phyloP scores from a whole-genome alignment of 1,284 basidiomycete species.

The Trichosporon inkin region DNA sequence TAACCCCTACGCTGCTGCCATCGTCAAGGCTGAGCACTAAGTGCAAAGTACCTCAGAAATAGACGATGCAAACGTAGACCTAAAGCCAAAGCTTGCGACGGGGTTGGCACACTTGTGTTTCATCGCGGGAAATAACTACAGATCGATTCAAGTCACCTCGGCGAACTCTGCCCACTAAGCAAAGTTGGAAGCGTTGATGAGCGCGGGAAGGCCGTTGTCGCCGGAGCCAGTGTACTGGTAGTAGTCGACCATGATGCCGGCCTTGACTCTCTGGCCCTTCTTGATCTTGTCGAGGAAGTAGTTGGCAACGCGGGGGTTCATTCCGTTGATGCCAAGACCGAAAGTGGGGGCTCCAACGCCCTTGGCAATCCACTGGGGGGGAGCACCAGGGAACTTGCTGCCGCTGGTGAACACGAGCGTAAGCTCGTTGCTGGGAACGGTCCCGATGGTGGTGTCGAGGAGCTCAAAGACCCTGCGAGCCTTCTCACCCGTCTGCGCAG shows the following conservation, averaged over 20 bases:
- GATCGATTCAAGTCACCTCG: not conserved
- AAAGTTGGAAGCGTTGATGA: slow-evolving; percentile 19
- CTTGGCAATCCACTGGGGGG: slow-evolving; percentile 67
- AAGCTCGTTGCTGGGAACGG: slow-evolving; percentile 49
- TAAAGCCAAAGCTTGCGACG: not conserved
- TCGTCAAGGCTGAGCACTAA: slow-evolving; percentile 24
- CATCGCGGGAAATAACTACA: not conserved
- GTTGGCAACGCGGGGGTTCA: slow-evolving; percentile 65
- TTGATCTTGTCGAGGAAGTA: slow-evolving; percentile 60
- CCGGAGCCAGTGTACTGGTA: slow-evolving; percentile 33
- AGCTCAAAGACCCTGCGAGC: slow-evolving; percentile 51
- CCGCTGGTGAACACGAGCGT: slow-evolving; percentile 76
- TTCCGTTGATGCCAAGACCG: slow-evolving; percentile 72
- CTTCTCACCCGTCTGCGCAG: slow-evolving; percentile 75
- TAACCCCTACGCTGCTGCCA: slow-evolving; percentile 32
- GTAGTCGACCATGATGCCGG: slow-evolving; percentile 41
- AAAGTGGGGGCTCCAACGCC: slow-evolving; percentile 72
- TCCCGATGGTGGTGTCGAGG: slow-evolving; percentile 22
- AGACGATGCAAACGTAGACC: slow-evolving; percentile 19
- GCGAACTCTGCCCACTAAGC: not conserved
- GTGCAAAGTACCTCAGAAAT: slow-evolving; percentile 6
- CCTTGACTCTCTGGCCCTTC: slow-evolving; percentile 28
- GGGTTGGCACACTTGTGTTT: not conserved
- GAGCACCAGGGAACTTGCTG: slow-evolving; percentile 68
- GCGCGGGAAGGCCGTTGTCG: slow-evolving; percentile 7